Conservation (phyloP, 768 basidiomycete species). For the Psilocybe cyanescens region DNA sequence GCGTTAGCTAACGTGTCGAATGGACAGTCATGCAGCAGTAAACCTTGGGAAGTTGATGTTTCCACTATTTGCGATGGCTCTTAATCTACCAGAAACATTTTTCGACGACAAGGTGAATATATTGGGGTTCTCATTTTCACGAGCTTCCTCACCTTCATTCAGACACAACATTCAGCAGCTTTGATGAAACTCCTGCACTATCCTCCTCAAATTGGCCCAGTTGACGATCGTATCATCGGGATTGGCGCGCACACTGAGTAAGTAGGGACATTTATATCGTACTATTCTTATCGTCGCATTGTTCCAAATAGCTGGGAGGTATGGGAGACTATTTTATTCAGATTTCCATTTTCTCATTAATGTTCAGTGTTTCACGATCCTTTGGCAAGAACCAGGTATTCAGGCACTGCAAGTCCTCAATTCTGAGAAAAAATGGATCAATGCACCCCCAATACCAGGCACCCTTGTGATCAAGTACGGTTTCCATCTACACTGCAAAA, state of each 20-base stretch:
- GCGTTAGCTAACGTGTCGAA: not conserved
- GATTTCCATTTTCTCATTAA: not conserved
- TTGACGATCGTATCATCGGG: conserved; percentile 74
- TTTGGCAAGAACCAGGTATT: conserved; percentile 77
- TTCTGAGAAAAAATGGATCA: conserved; percentile 75
- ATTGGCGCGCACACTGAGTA: conserved; percentile 86
- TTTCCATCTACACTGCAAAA: not conserved
- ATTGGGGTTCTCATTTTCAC: not conserved
- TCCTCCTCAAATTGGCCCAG: conserved; percentile 66
- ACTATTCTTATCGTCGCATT: not conserved
- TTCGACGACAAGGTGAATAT: conserved; percentile 77
- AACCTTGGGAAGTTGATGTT: conserved; percentile 68
- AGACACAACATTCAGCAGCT: conserved; percentile 81
- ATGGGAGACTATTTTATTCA: not conserved
- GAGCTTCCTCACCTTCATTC: not conserved
- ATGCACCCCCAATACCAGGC: conserved; percentile 77
- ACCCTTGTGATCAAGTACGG: conserved; percentile 87
- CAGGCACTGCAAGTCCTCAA: conserved; percentile 86
- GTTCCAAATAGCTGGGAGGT: conserved; percentile 44
- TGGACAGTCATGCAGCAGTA: conserved; percentile 37
- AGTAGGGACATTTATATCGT: conserved; percentile 17
- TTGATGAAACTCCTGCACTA: conserved; percentile 84
- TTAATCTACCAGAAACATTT: conserved; percentile 73
- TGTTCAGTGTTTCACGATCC: conserved; percentile 80
- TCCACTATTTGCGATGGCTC: conserved; percentile 83